Evolutionary conservation across 495 filamentous ascomycete genomes (phyloP).

Genomic region (Neurospora hispaniola): DNA sequence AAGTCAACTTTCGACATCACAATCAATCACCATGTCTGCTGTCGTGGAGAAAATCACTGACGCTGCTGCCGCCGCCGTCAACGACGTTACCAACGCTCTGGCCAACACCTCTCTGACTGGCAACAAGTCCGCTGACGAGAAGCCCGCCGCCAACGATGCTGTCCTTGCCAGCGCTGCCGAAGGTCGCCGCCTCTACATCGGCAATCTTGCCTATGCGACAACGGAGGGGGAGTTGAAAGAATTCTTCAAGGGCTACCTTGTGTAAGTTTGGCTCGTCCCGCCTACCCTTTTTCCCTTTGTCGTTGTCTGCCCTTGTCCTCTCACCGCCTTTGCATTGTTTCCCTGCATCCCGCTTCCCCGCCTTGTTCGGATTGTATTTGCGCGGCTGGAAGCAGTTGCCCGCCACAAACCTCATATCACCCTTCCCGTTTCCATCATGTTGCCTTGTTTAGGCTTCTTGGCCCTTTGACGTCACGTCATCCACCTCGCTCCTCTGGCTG

Average conservation of each 20-base stretch:
- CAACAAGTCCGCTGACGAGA: constrained; percentile 40
- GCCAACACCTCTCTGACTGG: constrained; percentile 58
- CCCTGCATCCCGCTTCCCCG: neutral
- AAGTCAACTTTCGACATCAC: constrained; percentile 20
- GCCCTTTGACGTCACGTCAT: neutral
- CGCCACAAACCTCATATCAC: neutral
- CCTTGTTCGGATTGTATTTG: neutral
- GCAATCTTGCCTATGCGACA: constrained; percentile 99
- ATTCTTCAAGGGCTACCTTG: constrained; percentile 95
- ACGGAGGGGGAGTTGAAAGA: constrained; percentile 99
- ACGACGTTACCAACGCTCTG: constrained; percentile 79
- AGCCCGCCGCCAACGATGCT: constrained; percentile 61
- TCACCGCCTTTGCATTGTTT: neutral
- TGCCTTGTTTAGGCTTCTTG: neutral
- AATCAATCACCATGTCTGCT: constrained; percentile 46
- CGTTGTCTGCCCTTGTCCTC: neutral
- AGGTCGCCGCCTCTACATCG: constrained; percentile 97
- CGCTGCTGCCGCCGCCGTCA: constrained; percentile 54
- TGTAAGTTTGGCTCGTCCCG: constrained; percentile 57
- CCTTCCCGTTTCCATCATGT: neutral
- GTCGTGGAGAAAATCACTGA: constrained; percentile 52
- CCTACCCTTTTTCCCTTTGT: constrained; percentile 1
- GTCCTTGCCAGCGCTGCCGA: constrained; percentile 94
- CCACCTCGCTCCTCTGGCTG: neutral
- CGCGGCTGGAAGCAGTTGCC: neutral